These are phyloP conservation scores for Aspergillus fructus DNA, from an alignment of 2,329 filamentous ascomycete species.

Conservation along the genomic window DNA sequence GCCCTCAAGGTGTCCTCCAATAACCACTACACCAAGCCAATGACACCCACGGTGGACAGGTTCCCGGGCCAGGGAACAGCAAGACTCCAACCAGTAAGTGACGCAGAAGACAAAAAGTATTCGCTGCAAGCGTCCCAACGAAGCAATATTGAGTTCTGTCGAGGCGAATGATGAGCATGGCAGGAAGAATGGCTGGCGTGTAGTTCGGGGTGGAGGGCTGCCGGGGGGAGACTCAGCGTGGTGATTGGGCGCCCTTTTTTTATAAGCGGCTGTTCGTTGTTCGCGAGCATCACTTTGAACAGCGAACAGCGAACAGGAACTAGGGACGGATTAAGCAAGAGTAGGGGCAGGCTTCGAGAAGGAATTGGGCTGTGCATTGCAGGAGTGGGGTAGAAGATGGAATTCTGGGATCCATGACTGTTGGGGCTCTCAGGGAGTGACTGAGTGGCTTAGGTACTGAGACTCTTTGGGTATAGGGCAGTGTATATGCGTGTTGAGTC, in stretches of 20 bases:
- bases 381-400: constrained; percentile 10
- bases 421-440: background rate
- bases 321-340: too few relatives aligned
- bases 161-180: background rate
- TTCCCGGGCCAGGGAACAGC: background rate
- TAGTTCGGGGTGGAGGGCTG: background rate
- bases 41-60: background rate
- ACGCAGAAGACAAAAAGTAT: background rate
- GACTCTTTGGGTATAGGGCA: too few relatives aligned
- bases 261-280: constrained; percentile 8
- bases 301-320: constrained; percentile 1
- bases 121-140: constrained; percentile 7
- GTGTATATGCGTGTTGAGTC: too few relatives aligned
- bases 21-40: background rate
- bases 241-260: constrained; percentile 21
- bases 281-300: constrained; percentile 26
- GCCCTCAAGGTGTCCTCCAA: background rate
- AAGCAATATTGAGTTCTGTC: background rate
- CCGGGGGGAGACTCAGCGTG: background rate
- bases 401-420: background rate
- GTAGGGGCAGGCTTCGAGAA: constrained; percentile 21
- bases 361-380: constrained; percentile 23
- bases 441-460: too few relatives aligned
- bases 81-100: background rate
- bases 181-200: background rate